Conservation (phyloP, 139 green algal species). For the Auxenochlorella pyrenoidosa region DNA sequence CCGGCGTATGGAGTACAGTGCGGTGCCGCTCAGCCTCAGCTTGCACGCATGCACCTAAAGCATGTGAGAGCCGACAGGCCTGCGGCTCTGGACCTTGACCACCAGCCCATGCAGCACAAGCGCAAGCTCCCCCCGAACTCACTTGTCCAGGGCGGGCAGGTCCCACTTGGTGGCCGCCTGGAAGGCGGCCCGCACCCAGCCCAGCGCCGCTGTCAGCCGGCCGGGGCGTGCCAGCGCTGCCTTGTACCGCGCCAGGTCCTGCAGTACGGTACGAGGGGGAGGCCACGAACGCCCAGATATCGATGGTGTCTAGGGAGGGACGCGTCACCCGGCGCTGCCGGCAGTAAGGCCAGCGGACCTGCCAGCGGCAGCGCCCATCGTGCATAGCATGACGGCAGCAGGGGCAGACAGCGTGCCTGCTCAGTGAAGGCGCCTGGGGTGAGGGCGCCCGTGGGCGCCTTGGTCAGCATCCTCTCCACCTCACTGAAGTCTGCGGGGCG, state of each 20-base stretch:
- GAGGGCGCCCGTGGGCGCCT: neutral
- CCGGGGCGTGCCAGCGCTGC: conserved; percentile 39
- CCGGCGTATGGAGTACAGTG: too few relatives aligned
- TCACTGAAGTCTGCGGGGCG: neutral
- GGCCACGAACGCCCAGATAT: too few relatives aligned
- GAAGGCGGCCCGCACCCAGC: conserved; percentile 49
- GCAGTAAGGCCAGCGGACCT: neutral
- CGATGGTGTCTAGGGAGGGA: neutral
- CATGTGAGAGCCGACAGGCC: too few relatives aligned
- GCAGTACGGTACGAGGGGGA: neutral
- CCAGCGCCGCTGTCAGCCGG: conserved; percentile 36
- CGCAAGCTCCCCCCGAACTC: neutral
- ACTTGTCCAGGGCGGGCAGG: neutral
- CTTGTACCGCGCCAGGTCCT: conserved; percentile 57
- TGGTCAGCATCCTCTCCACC: neutral
- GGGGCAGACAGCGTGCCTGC: neutral
- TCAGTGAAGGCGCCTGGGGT: neutral
- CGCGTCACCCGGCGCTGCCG: neutral
- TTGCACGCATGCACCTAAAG: neutral
- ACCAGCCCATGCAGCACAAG: too few relatives aligned
- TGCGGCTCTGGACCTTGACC: neutral
- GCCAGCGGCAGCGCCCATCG: neutral
- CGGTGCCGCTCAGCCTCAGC: neutral
- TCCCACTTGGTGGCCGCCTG: neutral
- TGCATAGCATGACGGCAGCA: too few relatives aligned